Base-by-base conservation (phyloP, 768 basidiomycete genomes). In the Termitomyces sp. region DNA sequence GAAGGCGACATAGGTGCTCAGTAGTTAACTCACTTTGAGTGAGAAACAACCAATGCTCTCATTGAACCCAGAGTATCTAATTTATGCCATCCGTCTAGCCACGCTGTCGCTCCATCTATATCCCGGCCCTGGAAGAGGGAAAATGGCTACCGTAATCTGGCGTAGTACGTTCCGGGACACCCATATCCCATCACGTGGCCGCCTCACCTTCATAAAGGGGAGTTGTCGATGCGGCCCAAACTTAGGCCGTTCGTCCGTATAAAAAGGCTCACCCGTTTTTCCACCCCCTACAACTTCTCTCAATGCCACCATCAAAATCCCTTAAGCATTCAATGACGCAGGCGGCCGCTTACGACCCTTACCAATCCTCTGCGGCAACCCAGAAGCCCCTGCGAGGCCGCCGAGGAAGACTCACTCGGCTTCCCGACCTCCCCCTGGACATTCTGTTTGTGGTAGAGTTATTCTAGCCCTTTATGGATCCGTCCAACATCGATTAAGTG, bases 141-240 rank as follows among this genome's bases (percentile, higher is more conserved):
- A 51, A 55, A 54, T 45, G 33, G 46, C 34, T 54, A 33, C 39
- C 47, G 52, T 31, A 33, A 53, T 54, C 37, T 54, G 42, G 33
- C 31, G 29, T 54, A 15, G 7, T 54, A 54, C 52, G 47, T 58
- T 53, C 44, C 50, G 42, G 41, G 51, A 37, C 34, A 34, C 51
- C 54, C 56, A 39, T 44, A n/a, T 20, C 31, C 46, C 56, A 60
- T 63, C 62, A 63, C 59, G 62, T 63, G 62, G 56, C 7, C 49
- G 51, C 62, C 62, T 63, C 56, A 54, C 62, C 31, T 60, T 58
- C 58, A 60, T 60, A 62, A 60, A 57, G 31, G 49, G 36, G 46
- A 48, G 52, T 49, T 44, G 53, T 36, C 56, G 51, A 54, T 59
- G 45, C 55, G 55, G 54, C 42, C 45, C 60, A 48, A 44, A 29